These are phyloP conservation scores for Globisporangium middletonii DNA, from an alignment of 352 stramenopile genomes.

Conservation along the genomic window DNA sequence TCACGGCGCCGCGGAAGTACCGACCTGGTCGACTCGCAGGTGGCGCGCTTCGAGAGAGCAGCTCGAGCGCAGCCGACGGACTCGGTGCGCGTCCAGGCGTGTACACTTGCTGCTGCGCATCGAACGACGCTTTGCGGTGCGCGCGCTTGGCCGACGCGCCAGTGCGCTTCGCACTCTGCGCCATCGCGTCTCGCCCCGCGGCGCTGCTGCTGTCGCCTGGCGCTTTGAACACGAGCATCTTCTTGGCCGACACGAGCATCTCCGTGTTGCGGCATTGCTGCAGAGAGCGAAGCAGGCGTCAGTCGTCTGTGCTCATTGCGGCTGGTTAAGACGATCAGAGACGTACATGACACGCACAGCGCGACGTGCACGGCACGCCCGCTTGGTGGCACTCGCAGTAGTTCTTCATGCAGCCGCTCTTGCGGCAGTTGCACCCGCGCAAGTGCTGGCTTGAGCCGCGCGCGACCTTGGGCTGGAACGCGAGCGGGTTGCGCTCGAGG, in stretches of 20 bases:
- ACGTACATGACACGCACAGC: constrained; percentile 76
- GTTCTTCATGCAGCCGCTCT: constrained; percentile 96
- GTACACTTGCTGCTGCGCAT: constrained; percentile 9
- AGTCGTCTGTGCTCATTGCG: neutral
- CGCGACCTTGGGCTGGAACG: constrained; percentile 94
- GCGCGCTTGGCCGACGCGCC: constrained; percentile 13
- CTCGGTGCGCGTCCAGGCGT: constrained; percentile 5
- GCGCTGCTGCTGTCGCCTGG: constrained; percentile 6
- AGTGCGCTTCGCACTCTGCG: no score
- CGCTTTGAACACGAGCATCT: constrained; percentile 52
- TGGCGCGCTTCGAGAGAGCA: constrained; percentile 55
- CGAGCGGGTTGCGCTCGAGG: constrained; percentile 89
- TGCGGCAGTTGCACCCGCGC: constrained; percentile 94
- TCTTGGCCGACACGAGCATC: constrained; percentile 58
- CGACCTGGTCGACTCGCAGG: constrained; percentile 14
- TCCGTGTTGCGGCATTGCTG: constrained; percentile 68
- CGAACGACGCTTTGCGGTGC: constrained; percentile 19
- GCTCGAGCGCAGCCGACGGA: constrained; percentile 26
- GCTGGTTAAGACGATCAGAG: neutral
- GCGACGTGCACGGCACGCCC: constrained; percentile 67
- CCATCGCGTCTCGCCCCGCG: no score
- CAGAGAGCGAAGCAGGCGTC: neutral
- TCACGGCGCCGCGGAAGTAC: constrained; percentile 6
- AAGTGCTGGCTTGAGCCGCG: constrained; percentile 82
- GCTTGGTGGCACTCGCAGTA: constrained; percentile 97